phyloP scores from a whole-genome alignment of 2,329 filamentous ascomycete species.

The Polytolypa hystricis region DNA sequence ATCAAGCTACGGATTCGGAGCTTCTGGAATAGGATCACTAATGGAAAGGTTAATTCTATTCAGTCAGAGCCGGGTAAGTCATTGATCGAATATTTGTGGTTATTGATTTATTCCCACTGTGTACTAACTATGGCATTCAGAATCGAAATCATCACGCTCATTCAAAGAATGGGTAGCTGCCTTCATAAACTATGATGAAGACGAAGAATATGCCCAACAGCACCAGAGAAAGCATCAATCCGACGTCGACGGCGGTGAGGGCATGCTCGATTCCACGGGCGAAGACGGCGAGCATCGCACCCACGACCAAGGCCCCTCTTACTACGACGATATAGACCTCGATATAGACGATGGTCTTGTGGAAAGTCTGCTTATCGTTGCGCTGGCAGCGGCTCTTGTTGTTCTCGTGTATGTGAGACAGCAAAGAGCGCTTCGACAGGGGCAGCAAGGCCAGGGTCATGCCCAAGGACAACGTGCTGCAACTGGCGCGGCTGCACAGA shows the following conservation, averaged over 20 bases:
- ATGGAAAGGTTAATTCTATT: slow-evolving; percentile 86
- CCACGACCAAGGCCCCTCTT: slow-evolving; percentile 30
- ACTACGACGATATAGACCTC: slow-evolving; percentile 50
- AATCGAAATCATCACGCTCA: slow-evolving; percentile 60
- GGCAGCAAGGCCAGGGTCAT: slow-evolving; percentile 4
- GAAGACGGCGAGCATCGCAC: slow-evolving; percentile 6
- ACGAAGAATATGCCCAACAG: slow-evolving; percentile 54
- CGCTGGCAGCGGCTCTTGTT: slow-evolving; percentile 60
- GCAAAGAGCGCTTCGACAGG: slow-evolving; percentile 48
- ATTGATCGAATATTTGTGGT: not conserved
- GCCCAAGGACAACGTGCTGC: slow-evolving; percentile 7
- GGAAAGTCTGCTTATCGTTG: slow-evolving; percentile 76
- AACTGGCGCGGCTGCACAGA: slow-evolving; percentile 17
- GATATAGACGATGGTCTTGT: slow-evolving; percentile 66
- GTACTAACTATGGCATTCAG: slow-evolving; percentile 41
- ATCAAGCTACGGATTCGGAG: slow-evolving; percentile 75
- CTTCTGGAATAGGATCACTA: slow-evolving; percentile 87
- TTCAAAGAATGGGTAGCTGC: slow-evolving; percentile 77
- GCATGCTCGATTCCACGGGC: slow-evolving; percentile 21
- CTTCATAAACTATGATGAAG: slow-evolving; percentile 62
- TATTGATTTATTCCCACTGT: not conserved
- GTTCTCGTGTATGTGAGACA: slow-evolving; percentile 74
- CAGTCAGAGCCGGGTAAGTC: slow-evolving; percentile 71
- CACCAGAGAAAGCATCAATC: slow-evolving; percentile 37
- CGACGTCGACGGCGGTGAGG: slow-evolving; percentile 42